A percentile compares a stretch with the other conserved stretches of the same genome.
Evolutionary conservation across 106 monocot genomes (phyloP).

Genomic region (Gastrodia elata): DNA sequence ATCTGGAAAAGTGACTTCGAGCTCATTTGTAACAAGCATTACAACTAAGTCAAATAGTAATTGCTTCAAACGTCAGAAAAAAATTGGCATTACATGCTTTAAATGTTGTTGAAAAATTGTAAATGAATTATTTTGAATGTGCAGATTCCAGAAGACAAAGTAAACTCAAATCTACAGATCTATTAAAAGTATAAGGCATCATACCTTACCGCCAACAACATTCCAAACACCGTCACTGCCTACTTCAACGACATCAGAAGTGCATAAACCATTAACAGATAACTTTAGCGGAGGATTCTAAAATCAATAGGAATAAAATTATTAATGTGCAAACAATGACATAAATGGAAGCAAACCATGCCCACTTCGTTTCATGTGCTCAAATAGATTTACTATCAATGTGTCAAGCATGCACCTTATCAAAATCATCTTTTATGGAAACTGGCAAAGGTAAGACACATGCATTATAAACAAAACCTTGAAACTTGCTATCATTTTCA

Average conservation of each 20-base stretch:
- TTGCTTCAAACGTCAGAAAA: background rate
- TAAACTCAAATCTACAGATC: background rate
- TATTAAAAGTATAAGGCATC: background rate
- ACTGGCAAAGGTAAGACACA: conserved; percentile 30
- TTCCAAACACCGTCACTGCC: conserved; percentile 70
- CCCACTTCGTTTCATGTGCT: background rate
- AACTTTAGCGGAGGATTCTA: conserved; percentile 78
- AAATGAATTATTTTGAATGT: background rate
- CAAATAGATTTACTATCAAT: conserved; percentile 4
- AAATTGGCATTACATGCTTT: background rate
- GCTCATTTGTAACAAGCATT: background rate
- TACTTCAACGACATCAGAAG: conserved; percentile 72
- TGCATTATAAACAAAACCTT: conserved; percentile 50
- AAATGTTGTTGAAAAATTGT: background rate
- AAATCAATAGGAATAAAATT: conserved; percentile 1
- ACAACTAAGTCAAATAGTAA: background rate
- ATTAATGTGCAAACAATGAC: background rate
- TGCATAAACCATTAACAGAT: conserved; percentile 46
- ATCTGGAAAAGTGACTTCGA: background rate
- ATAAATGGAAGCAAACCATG: background rate
- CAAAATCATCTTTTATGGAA: conserved; percentile 41
- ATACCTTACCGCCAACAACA: conserved; percentile 87
- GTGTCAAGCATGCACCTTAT: conserved; percentile 34
- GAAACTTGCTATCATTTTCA: conserved; percentile 33
- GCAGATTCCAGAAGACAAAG: background rate